phyloP scores from a whole-genome alignment of 441 rosid genomes.

The Arabidopsis lyrata region DNA sequence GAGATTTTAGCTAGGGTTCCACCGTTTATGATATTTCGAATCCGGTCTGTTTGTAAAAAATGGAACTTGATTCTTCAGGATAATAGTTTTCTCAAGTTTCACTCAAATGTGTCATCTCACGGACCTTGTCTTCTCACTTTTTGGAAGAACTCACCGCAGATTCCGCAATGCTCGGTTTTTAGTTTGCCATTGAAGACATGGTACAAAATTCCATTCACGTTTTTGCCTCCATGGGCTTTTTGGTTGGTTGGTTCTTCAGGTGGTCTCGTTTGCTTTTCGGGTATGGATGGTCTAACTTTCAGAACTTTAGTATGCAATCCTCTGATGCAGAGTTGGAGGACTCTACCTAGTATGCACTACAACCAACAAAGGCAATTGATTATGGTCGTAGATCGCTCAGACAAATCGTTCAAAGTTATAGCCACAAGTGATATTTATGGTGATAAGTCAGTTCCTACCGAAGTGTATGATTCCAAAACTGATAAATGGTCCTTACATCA shows the following conservation, averaged over 20 bases:
- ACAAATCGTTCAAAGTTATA: conserved; percentile 80
- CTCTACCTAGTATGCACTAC: conserved; percentile 81
- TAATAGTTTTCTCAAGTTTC: conserved; percentile 84
- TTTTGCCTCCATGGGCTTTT: conserved; percentile 90
- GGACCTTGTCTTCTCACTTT: conserved; percentile 92
- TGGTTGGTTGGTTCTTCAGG: conserved; percentile 96
- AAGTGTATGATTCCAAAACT: conserved; percentile 86
- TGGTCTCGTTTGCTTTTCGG: conserved; percentile 92
- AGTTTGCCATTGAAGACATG: conserved; percentile 89
- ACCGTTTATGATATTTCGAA: conserved; percentile 89
- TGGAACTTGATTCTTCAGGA: conserved; percentile 97
- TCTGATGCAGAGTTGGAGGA: conserved; percentile 84
- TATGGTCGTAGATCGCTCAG: conserved; percentile 80
- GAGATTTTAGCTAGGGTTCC: conserved; percentile 93
- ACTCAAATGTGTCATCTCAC: conserved; percentile 86
- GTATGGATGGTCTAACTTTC: conserved; percentile 84
- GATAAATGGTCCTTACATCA: conserved; percentile 84
- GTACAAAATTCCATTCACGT: conserved; percentile 87
- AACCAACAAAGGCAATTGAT: conserved; percentile 90
- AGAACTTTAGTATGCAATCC: conserved; percentile 90
- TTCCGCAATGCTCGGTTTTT: conserved; percentile 86
- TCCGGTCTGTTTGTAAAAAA: conserved; percentile 87
- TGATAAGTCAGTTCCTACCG: conserved; percentile 86
- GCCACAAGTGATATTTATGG: conserved; percentile 91
- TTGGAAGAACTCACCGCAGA: conserved; percentile 86